Evolutionary conservation across 805 yeast species (phyloP), one percentile per base, ranked within the genome.

Genomic region (Ogataea paradorogensis): DNA sequence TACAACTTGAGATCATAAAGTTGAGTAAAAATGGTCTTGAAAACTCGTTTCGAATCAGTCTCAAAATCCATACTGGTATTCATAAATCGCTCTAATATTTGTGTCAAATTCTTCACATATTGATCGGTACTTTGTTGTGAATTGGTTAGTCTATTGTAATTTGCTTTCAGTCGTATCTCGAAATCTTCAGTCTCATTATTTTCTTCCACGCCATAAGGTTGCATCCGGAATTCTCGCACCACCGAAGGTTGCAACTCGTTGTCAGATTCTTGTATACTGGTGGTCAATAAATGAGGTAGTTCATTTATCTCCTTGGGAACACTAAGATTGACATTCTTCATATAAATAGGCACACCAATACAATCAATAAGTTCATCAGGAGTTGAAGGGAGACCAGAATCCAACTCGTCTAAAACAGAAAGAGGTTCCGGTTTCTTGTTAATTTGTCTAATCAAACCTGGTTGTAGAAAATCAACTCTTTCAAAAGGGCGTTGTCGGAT

Each of bases 311-410:
- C 43, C 4, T 43, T 33, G 4, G 50, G 45, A 27, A 46, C 35
- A 11, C 39, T 21, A 26, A 43, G 11, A 25, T 46, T 43, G 15
- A 30, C 23, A 7, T 35, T 30, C 10, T 37, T 43, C 29, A 27
- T 20, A 35, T 49, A 46, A 1, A 33, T 11, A 3, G 56, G 56
- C 4, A 35, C 40, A 1, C 55, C 56, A 8, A 49, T 30, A 27
- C 49, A 47, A 7, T 29, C 29, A 1, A 45, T 41, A 7, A 53
- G 38, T 25, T 48, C 55, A 3, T 48, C 48, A 4, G 56, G 55
- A 3, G 58, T 50, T 25, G 45, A 24, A 4, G 57, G 57, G 16
- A 49, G 36, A 6, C n/a, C 23, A 14, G 18, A 20, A 9, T 22
- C 26, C 14, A 22, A 7, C 18, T 32, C 33, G 2, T 26, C 20